Base-by-base conservation (phyloP, 176 grass and related monocot genomes). In the Oryza glaberrima region DNA sequence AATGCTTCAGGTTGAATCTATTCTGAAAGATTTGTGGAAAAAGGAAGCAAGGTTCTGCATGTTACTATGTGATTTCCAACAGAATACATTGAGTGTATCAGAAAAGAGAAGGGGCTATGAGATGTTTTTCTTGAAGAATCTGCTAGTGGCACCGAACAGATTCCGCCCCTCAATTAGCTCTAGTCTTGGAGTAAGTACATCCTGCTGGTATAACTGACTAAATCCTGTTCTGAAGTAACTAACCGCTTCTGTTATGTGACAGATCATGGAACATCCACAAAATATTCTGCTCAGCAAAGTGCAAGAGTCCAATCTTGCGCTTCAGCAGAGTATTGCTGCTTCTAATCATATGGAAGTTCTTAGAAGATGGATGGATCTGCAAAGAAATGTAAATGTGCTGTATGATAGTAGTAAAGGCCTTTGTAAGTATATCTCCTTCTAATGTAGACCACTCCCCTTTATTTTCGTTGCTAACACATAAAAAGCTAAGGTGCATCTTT, bases 181-280 rank as follows among this genome's bases (percentile, higher is more conserved):
- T 75, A 63, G 54, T 67, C 87, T 82, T 92, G 95, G 85, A 74
- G 95, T 98, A 79, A 93, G 95, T 67, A 70, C 5, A 68, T 41
- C 66, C 43, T 44, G 65, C 41, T 81, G 66, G 26, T 81, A 49
- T 64, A 46, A 28, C 41, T 58, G 20, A 81, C 49, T 83, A 43
- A 66, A 65, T 56, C 70, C 72, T 60, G 36, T 84, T 56, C 64
- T 83, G 46, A 77, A 74, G 54, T 41, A 41, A 41, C 40, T 90
- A 72, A 87, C 67, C 3, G 7, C 26, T 52, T 76, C 75, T 28
- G 20, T 5, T 68, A 43, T 86, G 14, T 73, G 22, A 45, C 40
- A 97, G 95, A 67, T 93, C 32, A 88, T 97, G 88, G 95, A 97
- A 85, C 92, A 97, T 88, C 95, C 95, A 69, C 95, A 97, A 73